Conservation (phyloP, 768 basidiomycete species). For the Mycena metata region DNA sequence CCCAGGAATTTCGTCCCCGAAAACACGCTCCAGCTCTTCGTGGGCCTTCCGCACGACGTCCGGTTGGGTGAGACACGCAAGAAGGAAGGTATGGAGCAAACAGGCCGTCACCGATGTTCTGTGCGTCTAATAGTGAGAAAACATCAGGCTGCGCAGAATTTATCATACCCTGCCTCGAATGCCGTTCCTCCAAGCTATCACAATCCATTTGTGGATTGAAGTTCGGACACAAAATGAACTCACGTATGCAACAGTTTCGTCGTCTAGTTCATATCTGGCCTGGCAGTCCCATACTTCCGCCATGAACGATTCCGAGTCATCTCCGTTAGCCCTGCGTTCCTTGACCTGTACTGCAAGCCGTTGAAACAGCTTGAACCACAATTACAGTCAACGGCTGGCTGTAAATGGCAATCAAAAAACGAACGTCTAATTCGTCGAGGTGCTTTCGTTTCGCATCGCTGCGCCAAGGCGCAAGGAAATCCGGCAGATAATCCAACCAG, state of each 20-base stretch:
- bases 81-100: constrained; percentile 4
- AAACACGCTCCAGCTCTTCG: constrained; percentile 43
- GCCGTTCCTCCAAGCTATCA: constrained; percentile 9
- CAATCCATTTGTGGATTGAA: too few species aligned
- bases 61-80: constrained; percentile 34
- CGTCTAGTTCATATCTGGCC: constrained; percentile 11
- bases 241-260: constrained; percentile 18
- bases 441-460: constrained; percentile 6
- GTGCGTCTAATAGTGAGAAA: neutral
- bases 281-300: constrained; percentile 11
- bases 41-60: constrained; percentile 42
- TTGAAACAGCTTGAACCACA: neutral
- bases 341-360: constrained; percentile 9
- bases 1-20: constrained; percentile 44
- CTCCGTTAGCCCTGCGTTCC: constrained; percentile 2
- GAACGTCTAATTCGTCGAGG: constrained; percentile 7
- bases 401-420: neutral
- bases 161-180: constrained; percentile 12
- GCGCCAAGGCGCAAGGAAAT: constrained; percentile 10
- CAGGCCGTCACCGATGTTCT: constrained; percentile 19
- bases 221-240: neutral
- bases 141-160: too few species aligned
- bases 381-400: too few species aligned
- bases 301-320: constrained; percentile 13
- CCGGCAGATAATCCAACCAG: constrained; percentile 13